phyloP scores from a whole-genome alignment of 2,329 filamentous ascomycete species.

The Talaromyces sp. region DNA sequence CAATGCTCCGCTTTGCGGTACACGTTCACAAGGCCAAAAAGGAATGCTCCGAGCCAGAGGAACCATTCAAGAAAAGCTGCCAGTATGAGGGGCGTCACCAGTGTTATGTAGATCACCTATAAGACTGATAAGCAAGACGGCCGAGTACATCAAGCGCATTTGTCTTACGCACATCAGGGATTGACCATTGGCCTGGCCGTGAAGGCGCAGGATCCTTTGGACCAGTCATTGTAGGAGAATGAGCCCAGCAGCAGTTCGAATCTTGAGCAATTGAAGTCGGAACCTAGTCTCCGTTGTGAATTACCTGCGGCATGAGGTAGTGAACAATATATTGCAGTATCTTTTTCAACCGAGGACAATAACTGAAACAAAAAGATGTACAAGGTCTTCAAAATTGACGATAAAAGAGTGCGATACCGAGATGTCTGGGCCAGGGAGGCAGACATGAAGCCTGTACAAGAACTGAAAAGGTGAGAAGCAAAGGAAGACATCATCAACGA shows the following conservation, averaged over 20 bases:
- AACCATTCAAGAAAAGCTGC: slow-evolving; percentile 89
- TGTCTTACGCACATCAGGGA: slow-evolving; percentile 33
- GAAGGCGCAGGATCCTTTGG: neutral
- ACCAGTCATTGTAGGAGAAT: neutral
- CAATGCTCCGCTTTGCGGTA: slow-evolving; percentile 85
- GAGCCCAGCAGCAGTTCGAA: neutral
- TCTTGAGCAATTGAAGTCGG: neutral
- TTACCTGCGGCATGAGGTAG: neutral
- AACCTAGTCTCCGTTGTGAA: neutral
- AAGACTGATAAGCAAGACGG: slow-evolving; percentile 2
- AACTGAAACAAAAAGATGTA: neutral
- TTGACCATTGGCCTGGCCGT: slow-evolving; percentile 30
- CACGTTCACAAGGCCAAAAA: slow-evolving; percentile 86
- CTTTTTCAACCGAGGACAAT: neutral
- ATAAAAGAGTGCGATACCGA: neutral
- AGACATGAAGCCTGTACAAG: neutral
- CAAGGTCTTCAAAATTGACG: neutral
- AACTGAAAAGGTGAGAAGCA: neutral
- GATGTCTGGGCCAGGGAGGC: neutral
- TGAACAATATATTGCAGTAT: neutral
- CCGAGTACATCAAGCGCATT: neutral
- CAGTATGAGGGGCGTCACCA: slow-evolving; percentile 75
- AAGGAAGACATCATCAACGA: neutral
- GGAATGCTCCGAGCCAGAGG: slow-evolving; percentile 86
- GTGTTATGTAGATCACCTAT: slow-evolving; percentile 77